Evolutionary conservation across 345 rosid species (phyloP).

Genomic region (Acer campestre): DNA sequence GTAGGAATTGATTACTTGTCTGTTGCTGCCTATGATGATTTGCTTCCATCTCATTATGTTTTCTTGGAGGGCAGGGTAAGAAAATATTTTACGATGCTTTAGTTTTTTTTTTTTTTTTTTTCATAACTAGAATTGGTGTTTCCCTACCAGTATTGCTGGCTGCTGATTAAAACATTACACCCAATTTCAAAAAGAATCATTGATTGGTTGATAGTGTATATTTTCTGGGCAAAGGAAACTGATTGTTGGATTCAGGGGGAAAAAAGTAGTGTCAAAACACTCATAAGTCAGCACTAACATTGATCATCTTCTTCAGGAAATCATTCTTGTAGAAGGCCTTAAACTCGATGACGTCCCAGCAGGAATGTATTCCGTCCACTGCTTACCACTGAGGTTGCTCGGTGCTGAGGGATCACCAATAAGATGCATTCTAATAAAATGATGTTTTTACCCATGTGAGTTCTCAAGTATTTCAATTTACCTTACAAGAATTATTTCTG

Average conservation of each 20-base stretch:
- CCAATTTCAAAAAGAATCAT: not conserved
- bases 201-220: not conserved
- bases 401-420: conserved; percentile 73
- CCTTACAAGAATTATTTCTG: no score
- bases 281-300: not conserved
- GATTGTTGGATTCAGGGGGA: not conserved
- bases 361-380: conserved; percentile 66
- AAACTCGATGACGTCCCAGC: conserved; percentile 61
- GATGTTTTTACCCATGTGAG: conserved; percentile 18
- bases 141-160: not conserved
- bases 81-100: not conserved
- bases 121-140: not conserved
- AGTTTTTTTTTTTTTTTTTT: not conserved
- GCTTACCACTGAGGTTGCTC: conserved; percentile 69
- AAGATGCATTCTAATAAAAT: conserved; percentile 79
- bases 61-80: conserved; percentile 40
- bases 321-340: conserved; percentile 67
- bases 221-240: not conserved
- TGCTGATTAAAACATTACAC: not conserved
- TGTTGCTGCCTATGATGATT: conserved; percentile 32
- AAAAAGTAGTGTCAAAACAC: not conserved
- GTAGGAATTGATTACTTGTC: conserved; percentile 56
- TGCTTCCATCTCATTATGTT: conserved; percentile 30
- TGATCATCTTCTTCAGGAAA: conserved; percentile 41
- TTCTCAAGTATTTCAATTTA: not conserved